Percentiles rank a stretch among this genome's conserved stretches.
These are phyloP conservation scores for Fusarium sororula DNA, from an alignment of 2,329 filamentous ascomycete genomes.

Conservation along the genomic window DNA sequence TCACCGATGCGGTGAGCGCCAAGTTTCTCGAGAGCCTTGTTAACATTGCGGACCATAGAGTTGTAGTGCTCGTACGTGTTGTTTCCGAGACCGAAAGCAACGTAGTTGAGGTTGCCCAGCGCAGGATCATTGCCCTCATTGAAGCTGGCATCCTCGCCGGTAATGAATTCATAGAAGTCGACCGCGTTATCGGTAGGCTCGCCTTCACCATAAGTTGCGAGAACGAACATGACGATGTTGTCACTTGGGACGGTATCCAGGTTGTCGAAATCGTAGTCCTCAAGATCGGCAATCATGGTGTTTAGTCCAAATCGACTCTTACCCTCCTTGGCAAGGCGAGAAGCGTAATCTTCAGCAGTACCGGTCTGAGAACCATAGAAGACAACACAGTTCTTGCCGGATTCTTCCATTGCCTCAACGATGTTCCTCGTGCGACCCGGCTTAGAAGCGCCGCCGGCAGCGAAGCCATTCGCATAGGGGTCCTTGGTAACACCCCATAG, in stretches of 20 bases:
- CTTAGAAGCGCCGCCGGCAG: slow-evolving; percentile 76
- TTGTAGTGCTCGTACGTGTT: slow-evolving; percentile 99
- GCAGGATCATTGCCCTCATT: slow-evolving; percentile 78
- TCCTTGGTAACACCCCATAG: slow-evolving; percentile 91
- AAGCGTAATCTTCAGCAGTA: slow-evolving; percentile 98
- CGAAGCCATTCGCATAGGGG: slow-evolving; percentile 81
- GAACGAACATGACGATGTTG: slow-evolving; percentile 92
- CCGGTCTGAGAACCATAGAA: slow-evolving; percentile 99
- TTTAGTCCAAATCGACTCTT: slow-evolving; percentile 95
- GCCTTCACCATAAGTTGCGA: slow-evolving; percentile 97
- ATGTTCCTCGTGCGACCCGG: slow-evolving; percentile 90
- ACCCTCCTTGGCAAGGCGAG: slow-evolving; percentile 94
- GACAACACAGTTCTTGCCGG: slow-evolving; percentile 95
- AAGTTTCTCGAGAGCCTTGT: slow-evolving; percentile 81
- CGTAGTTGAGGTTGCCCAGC: slow-evolving; percentile 86
- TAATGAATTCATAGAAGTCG: slow-evolving; percentile 98
- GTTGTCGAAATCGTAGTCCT: slow-evolving; percentile 97
- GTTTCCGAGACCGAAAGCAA: slow-evolving; percentile 96
- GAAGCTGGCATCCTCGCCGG: slow-evolving; percentile 81
- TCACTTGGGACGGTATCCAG: slow-evolving; percentile 88
- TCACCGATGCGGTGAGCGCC: slow-evolving; percentile 86
- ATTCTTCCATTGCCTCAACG: slow-evolving; percentile 94
- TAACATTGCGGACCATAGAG: slow-evolving; percentile 93
- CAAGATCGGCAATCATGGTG: slow-evolving; percentile 97
- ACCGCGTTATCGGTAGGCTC: slow-evolving; percentile 99